These are phyloP conservation scores for Leishmania tropica DNA, from an alignment of 208 protist genomes.

Conservation along the genomic window DNA sequence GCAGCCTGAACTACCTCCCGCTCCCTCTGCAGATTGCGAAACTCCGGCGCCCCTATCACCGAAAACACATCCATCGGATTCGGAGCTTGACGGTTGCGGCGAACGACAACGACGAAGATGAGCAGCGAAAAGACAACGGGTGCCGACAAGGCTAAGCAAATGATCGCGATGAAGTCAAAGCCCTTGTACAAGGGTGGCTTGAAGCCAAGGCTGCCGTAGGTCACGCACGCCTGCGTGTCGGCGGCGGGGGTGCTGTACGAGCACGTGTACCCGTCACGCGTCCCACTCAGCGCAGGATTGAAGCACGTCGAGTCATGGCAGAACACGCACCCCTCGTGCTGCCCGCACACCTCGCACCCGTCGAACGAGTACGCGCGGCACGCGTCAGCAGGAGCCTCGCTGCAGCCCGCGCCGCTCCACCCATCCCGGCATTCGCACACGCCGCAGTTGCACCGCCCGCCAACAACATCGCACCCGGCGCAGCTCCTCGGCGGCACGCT, in stretches of 20 bases:
- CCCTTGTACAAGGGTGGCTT: neutral
- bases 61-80: neutral
- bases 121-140: neutral
- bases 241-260: constrained; percentile 31
- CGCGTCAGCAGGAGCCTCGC: constrained; percentile 27
- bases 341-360: constrained; percentile 40
- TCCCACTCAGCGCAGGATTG: constrained; percentile 31
- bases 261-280: constrained; percentile 36
- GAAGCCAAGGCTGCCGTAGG: constrained; percentile 2
- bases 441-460: constrained; percentile 34
- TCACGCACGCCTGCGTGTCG: constrained; percentile 18
- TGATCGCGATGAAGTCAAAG: neutral
- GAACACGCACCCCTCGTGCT: constrained; percentile 36
- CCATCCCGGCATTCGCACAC: constrained; percentile 26
- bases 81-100: neutral
- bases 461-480: constrained; percentile 6
- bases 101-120: neutral
- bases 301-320: constrained; percentile 53
- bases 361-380: constrained; percentile 40
- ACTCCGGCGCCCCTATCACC: neutral
- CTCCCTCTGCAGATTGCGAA: neutral
- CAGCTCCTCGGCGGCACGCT: neutral
- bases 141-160: neutral
- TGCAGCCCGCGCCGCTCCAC: constrained; percentile 28
- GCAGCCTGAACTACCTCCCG: constrained; percentile 12